These are phyloP conservation scores for Penicillium frequentans DNA, from an alignment of 2,329 filamentous ascomycete genomes.

Conservation along the genomic window DNA sequence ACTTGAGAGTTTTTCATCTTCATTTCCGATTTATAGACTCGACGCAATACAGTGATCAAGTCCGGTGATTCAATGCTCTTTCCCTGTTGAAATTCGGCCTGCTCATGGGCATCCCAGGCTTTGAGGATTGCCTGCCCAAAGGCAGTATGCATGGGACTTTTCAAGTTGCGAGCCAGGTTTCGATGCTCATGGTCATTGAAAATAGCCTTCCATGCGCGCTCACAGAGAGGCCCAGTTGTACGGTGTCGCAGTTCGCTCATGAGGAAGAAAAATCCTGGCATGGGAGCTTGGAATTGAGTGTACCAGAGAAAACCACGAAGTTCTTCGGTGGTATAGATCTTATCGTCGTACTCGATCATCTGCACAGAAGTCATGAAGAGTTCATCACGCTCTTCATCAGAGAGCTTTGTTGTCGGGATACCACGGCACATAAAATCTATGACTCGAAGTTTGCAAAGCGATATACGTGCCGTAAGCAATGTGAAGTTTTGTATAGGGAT, in stretches of 20 bases:
- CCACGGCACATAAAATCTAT: slow-evolving; percentile 13
- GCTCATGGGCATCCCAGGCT: slow-evolving; percentile 61
- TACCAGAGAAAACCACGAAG: slow-evolving; percentile 60
- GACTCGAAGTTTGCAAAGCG: slow-evolving; percentile 41
- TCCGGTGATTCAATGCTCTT: slow-evolving; percentile 21
- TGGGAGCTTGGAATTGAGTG: slow-evolving; percentile 59
- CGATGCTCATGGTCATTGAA: slow-evolving; percentile 56
- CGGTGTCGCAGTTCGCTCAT: slow-evolving; percentile 57
- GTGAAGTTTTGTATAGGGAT: slow-evolving; percentile 62
- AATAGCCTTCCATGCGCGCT: slow-evolving; percentile 61
- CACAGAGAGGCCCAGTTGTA: slow-evolving; percentile 56
- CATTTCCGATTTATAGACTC: neutral
- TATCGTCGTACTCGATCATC: slow-evolving; percentile 61
- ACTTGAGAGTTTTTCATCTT: neutral
- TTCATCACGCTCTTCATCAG: slow-evolving; percentile 48
- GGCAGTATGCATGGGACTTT: slow-evolving; percentile 58
- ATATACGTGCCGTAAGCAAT: slow-evolving; percentile 57
- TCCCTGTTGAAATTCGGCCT: slow-evolving; percentile 49
- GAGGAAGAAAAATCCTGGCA: slow-evolving; percentile 63
- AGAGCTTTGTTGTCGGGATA: neutral
- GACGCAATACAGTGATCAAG: slow-evolving; percentile 1
- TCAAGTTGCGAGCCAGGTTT: slow-evolving; percentile 50
- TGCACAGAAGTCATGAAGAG: slow-evolving; percentile 57
- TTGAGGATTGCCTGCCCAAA: slow-evolving; percentile 62
- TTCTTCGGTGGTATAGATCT: slow-evolving; percentile 53